Base-by-base conservation (phyloP, 2,329 filamentous ascomycete species). In the Ophiosphaerella narmari region DNA sequence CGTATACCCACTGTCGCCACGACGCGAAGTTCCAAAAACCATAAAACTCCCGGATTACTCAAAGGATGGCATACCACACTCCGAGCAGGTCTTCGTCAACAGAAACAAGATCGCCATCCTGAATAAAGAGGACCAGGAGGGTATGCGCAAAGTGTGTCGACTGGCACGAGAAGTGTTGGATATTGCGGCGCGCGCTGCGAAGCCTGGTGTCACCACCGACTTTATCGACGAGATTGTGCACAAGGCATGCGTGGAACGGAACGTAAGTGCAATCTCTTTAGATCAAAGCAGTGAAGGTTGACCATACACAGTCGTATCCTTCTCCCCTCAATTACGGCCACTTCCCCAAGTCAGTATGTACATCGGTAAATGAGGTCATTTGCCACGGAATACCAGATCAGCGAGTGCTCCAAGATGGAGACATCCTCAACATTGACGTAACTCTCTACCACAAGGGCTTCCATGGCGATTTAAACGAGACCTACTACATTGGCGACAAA, bases 311-410 rank as follows among this genome's bases (percentile, higher is more conserved):
- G 92, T 89, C 91, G 8, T 97, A 97, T 72, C 93, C 93, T 0
- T 97, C 93, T 1, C 91, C 93, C 1, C 80, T 97, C 31, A 97
- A 97, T 78, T 97, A 97, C 77, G 89, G 90, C 79, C 82, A 92
- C 74, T 99, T 97, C 77, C 94, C 94, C 59, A 99, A 99, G 78
- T 99, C 94, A 0, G 90, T 97, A 55, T 99, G 94, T 77, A 97
- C 93, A 3, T 97, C 93, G 2, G 78, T 90, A 42, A 99, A 99
- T 79, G 94, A 99, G 76, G 89, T 96, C 58, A 97, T 99, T 73
- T 99, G 94, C 79, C 94, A 99, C 80, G 94, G 94, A 45, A 99
- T 99, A 57, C 94, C 94, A 13, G 94, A 99, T 68, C 86, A 96
- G 72, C 86, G 94, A 47, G 81, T 89, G 7, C 82, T 99, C 1